Conservation (phyloP, 768 basidiomycete genomes). For the Lactarius pseudohatsudake region DNA sequence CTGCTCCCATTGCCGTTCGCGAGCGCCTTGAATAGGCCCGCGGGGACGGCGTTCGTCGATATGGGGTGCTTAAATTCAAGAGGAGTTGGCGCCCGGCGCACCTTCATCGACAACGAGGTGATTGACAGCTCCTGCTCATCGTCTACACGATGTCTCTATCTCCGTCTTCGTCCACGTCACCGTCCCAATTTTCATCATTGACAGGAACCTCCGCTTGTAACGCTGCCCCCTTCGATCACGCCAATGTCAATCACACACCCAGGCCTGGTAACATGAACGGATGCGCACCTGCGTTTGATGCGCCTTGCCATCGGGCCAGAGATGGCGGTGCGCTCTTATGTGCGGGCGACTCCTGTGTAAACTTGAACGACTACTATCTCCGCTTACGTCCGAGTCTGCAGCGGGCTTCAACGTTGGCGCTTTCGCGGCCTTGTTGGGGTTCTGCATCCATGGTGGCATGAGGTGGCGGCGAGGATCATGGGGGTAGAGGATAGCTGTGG, state of each 20-base stretch:
- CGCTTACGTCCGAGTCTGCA: conserved; percentile 43
- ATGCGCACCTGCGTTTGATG: conserved; percentile 47
- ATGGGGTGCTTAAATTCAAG: conserved; percentile 70
- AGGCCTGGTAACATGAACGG: conserved; percentile 73
- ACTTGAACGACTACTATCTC: conserved; percentile 77
- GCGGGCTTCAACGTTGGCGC: conserved; percentile 55
- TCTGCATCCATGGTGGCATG: conserved; percentile 18
- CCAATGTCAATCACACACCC: no score
- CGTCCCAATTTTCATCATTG: conserved; percentile 20
- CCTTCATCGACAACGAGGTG: conserved; percentile 39
- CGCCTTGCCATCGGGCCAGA: conserved; percentile 30
- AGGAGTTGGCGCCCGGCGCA: conserved; percentile 73
- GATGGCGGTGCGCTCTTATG: conserved; percentile 48
- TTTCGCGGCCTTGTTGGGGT: conserved; percentile 75
- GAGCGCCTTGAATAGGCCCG: conserved; percentile 82
- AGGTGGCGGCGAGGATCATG: conserved; percentile 37
- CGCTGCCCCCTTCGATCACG: conserved; percentile 21
- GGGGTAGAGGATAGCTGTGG: conserved; percentile 29
- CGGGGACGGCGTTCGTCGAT: conserved; percentile 71
- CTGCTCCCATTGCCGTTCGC: conserved; percentile 36
- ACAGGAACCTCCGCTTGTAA: background rate
- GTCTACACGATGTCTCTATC: conserved; percentile 2
- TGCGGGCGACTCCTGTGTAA: conserved; percentile 61
- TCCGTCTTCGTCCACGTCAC: conserved; percentile 32
- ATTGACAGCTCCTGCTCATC: no score